Conservation (phyloP, 2,329 filamentous ascomycete species). For the Bertia moriformis region DNA sequence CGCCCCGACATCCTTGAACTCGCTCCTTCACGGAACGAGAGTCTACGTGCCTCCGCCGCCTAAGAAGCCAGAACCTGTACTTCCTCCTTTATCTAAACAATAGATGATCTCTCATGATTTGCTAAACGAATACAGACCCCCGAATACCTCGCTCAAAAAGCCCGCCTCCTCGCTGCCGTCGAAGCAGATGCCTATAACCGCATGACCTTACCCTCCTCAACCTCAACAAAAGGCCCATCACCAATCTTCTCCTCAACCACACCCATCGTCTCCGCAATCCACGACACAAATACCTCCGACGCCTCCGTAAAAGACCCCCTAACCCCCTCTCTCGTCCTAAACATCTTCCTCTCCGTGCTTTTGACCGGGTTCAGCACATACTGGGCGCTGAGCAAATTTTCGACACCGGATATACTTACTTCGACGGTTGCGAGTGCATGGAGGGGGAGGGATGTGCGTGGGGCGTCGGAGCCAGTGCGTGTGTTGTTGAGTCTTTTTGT, state of each 20-base stretch:
- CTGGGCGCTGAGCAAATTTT: neutral
- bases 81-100: too few relatives aligned
- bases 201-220: neutral
- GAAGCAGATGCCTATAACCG: neutral
- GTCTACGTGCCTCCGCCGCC: constrained; percentile 1
- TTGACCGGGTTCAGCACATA: constrained; percentile 1
- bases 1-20: neutral
- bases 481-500: neutral
- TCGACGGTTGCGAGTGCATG: neutral
- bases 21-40: neutral
- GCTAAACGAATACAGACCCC: neutral
- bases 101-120: too few relatives aligned
- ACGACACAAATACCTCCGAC: neutral
- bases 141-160: constrained; percentile 1
- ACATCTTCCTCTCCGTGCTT: neutral
- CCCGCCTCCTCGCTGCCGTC: neutral
- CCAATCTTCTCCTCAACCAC: neutral
- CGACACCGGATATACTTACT: neutral
- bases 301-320: neutral
- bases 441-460: neutral
- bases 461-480: neutral
- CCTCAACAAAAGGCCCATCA: neutral
- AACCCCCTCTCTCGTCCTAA: neutral
- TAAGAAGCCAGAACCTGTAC: constrained; percentile 1
- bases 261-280: neutral